Base-by-base conservation (phyloP, 169 alveolate genomes). In the Plasmodium cynomolgi region DNA sequence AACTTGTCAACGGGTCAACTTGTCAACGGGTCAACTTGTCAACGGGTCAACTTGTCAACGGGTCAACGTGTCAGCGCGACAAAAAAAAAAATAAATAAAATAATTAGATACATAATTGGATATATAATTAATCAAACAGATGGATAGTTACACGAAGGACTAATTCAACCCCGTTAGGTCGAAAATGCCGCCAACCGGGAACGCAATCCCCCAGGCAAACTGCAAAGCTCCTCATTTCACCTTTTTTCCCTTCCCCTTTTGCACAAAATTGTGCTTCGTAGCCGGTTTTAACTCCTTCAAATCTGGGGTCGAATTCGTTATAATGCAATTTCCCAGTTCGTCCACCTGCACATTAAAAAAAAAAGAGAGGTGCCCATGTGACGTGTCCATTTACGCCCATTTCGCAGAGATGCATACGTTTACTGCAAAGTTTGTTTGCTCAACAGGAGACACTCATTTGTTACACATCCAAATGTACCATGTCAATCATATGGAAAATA, bases 301-400 rank as follows among this genome's bases (percentile, higher is more conserved):
- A 29, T 85, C 85, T 2, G 93, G 68, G 20, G 93, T 75, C 26
- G 86, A 85, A 75, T 85, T 85, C 74, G 93, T 79, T 39, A 85
- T 85, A 11, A 85, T 85, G 26, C 93, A 85, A 23, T 85, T 85
- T 50, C 93, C 93, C 20, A 85, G 71, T 54, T 85, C 93, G 15
- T 85, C 93, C 72, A 75, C 81, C 93, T 85, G 58, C 79, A 62
- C 37, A 9, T 62, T 17, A 62, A 62, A 62, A 62, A 62, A 62
- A 20, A 62, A 26, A 26, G 17, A 62, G 77, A 47, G 58, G 20
- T 47, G 20, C 20, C 58, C 58, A 47, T 47, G 58, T 47, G 58
- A n/a, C n/a, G 5, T 13, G 20, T 47, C 20, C 54, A 41, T 41
- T 41, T 41, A 41, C 0, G 3, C 5, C 54, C 58, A 11, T 47